Conservation (phyloP, 495 filamentous ascomycete genomes). For the Lophiostoma macrostomum region DNA sequence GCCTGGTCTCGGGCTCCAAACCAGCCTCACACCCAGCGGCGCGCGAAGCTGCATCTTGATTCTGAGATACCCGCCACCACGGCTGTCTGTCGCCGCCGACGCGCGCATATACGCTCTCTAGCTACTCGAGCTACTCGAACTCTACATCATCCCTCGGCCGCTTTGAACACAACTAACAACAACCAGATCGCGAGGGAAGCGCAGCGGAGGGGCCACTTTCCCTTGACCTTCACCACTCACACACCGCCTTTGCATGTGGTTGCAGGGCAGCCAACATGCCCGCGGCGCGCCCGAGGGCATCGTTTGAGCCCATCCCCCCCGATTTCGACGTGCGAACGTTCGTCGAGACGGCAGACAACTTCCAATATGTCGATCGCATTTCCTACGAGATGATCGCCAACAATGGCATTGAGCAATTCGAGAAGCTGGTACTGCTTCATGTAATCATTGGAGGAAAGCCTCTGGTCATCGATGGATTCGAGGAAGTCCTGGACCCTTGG, state of each 20-base stretch:
- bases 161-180: neutral
- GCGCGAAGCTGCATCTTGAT: too few relatives aligned
- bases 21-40: too few relatives aligned
- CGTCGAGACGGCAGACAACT: slow-evolving; percentile 75
- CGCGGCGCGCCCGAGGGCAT: slow-evolving; percentile 59
- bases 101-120: neutral
- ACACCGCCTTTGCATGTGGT: neutral
- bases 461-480: slow-evolving; percentile 83
- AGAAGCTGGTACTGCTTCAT: slow-evolving; percentile 72
- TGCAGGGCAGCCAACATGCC: slow-evolving; percentile 54
- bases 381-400: slow-evolving; percentile 69
- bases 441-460: slow-evolving; percentile 82
- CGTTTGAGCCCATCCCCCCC: slow-evolving; percentile 81
- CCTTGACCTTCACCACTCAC: neutral
- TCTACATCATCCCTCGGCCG: too few relatives aligned
- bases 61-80: too few relatives aligned
- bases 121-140: neutral
- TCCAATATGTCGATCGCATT: slow-evolving; percentile 75
- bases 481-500: slow-evolving; percentile 60
- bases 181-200: neutral
- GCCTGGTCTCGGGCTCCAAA: too few relatives aligned
- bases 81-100: neutral
- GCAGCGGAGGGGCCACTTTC: neutral
- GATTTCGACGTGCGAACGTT: slow-evolving; percentile 71
- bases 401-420: slow-evolving; percentile 69